phyloP scores from a whole-genome alignment of 2,329 filamentous ascomycete genomes.

The Fusarium nygamai region DNA sequence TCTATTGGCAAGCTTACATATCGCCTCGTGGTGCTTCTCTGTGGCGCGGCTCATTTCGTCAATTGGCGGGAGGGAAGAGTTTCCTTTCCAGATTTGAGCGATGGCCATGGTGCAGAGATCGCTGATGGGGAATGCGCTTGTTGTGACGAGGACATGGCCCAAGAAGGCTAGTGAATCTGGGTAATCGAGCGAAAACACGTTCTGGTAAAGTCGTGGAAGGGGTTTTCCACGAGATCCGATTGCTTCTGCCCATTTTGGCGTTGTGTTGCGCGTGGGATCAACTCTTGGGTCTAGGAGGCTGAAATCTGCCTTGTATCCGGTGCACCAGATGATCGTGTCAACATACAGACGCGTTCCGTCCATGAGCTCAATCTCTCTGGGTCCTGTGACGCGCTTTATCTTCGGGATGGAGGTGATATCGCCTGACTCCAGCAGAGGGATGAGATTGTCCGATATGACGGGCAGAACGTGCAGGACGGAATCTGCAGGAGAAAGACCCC shows the following conservation, averaged over 20 bases:
- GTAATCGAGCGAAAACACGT: conserved; percentile 55
- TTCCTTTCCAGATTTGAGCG: conserved; percentile 55
- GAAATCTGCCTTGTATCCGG: conserved; percentile 49
- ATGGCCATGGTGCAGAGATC: conserved; percentile 57
- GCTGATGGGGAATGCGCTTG: conserved; percentile 49
- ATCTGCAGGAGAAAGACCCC: conserved; percentile 42
- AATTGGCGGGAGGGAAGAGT: conserved; percentile 48
- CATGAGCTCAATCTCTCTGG: conserved; percentile 42
- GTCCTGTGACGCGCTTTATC: conserved; percentile 37
- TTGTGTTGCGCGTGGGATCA: conserved; percentile 42
- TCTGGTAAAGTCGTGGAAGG: conserved; percentile 53
- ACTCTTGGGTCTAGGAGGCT: conserved; percentile 40
- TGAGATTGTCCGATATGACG: conserved; percentile 42
- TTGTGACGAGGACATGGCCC: conserved; percentile 49
- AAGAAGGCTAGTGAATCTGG: conserved; percentile 57
- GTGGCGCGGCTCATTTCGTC: conserved; percentile 51
- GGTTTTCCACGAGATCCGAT: conserved; percentile 43
- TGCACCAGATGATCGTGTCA: conserved; percentile 49
- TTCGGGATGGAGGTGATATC: conserved; percentile 48
- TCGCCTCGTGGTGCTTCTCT: conserved; percentile 47
- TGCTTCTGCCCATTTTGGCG: conserved; percentile 35
- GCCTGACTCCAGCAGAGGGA: conserved; percentile 50
- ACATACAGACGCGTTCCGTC: conserved; percentile 43
- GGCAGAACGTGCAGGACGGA: conserved; percentile 38
- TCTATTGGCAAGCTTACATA: conserved; percentile 43